Percentiles rank a stretch among this genome's conserved stretches.
Evolutionary conservation across 225 moss, liverwort and hornwort genomes (phyloP).

Genomic region (Straminergon stramineum): DNA sequence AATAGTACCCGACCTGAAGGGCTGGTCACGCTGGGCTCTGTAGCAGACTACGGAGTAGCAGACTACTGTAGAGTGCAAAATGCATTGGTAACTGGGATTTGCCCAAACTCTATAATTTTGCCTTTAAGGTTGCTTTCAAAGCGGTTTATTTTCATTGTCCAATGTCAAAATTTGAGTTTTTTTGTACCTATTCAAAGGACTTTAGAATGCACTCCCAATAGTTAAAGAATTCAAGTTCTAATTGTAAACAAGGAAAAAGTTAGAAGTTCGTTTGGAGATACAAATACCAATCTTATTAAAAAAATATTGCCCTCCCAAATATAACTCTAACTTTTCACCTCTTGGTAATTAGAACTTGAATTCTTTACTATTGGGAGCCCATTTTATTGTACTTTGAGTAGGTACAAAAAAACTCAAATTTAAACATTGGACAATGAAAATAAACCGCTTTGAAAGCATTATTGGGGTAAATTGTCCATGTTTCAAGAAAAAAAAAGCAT

Average conservation of each 20-base stretch:
- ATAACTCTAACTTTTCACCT: not conserved
- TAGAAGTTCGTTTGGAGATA: not conserved
- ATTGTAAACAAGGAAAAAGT: not conserved
- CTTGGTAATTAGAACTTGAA: not conserved
- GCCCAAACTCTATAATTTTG: not conserved
- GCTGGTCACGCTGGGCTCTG: not conserved
- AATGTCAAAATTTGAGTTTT: not conserved
- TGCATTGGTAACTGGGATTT: not conserved
- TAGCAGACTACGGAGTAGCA: not conserved
- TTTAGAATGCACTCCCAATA: accelerated
- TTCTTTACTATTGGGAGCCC: not conserved
- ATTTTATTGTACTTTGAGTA: accelerated
- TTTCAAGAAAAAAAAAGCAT: not conserved
- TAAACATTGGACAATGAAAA: not conserved
- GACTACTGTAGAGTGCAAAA: not conserved
- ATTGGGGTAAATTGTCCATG: too few relatives aligned
- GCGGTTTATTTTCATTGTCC: not conserved
- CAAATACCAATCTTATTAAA: not conserved
- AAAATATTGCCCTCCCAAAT: not conserved
- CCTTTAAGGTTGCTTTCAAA: not conserved
- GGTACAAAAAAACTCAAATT: not conserved
- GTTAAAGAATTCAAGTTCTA: too few relatives aligned
- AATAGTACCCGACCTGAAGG: not conserved
- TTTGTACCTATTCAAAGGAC: too few relatives aligned
- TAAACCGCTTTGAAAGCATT: not conserved